A percentile compares a stretch with the other conserved stretches of the same genome.
Evolutionary conservation across 352 stramenopile genomes (phyloP).

Genomic region (Phytophthora brassicae): DNA sequence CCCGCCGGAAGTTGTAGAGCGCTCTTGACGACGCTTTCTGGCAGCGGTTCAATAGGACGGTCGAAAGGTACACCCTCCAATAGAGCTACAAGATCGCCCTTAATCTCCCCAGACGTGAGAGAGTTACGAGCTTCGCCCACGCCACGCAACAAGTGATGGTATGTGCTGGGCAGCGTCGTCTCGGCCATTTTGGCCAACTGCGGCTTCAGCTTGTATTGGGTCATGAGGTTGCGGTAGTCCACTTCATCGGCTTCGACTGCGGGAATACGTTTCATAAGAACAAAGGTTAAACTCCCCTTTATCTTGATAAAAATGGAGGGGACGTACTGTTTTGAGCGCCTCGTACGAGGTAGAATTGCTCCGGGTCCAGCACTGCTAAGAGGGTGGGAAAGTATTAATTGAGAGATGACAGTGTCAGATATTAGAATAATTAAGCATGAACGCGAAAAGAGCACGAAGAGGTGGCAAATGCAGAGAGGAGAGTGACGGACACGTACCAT

Average conservation of each 20-base stretch:
- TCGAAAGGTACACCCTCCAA: slow-evolving; percentile 78
- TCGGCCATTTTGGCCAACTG: slow-evolving; percentile 64
- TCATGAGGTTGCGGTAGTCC: slow-evolving; percentile 62
- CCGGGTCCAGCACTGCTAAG: slow-evolving; percentile 36
- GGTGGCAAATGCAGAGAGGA: neutral
- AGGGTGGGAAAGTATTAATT: neutral
- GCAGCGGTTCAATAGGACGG: slow-evolving; percentile 72
- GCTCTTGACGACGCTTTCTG: slow-evolving; percentile 71
- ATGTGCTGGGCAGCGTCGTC: slow-evolving; percentile 59
- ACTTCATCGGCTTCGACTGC: slow-evolving; percentile 65
- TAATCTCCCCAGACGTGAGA: slow-evolving; percentile 34
- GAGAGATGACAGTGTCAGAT: slow-evolving; percentile 10
- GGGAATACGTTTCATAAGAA: neutral
- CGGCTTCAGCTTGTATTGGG: slow-evolving; percentile 66
- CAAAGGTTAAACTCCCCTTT: neutral
- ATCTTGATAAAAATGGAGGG: neutral
- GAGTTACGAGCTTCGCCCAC: slow-evolving; percentile 54
- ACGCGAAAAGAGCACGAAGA: neutral
- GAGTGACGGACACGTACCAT: slow-evolving; percentile 16
- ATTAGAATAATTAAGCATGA: neutral
- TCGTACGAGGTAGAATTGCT: slow-evolving; percentile 62
- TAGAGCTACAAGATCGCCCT: slow-evolving; percentile 59
- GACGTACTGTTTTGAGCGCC: slow-evolving; percentile 59
- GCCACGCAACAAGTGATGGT: slow-evolving; percentile 72
- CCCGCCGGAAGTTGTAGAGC: slow-evolving; percentile 64